phyloP scores from a whole-genome alignment of 306 rosid genomes.

The Prunus mume region DNA sequence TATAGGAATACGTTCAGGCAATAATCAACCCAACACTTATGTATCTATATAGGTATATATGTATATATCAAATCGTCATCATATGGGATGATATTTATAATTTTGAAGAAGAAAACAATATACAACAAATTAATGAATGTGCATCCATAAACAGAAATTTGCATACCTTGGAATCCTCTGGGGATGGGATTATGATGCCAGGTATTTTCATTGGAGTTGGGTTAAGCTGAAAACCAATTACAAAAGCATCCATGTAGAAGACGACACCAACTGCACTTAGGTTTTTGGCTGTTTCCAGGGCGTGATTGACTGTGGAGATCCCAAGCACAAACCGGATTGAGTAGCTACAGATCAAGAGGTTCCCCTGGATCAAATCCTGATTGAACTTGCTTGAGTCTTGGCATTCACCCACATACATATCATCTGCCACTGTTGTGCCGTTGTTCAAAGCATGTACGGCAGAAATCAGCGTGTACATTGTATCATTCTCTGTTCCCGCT shows the following conservation, averaged over 20 bases:
- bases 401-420: conserved; percentile 90
- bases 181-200: conserved; percentile 72
- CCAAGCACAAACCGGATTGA: conserved; percentile 95
- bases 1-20: not conserved
- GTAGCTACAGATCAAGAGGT: conserved; percentile 93
- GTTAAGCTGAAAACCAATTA: conserved; percentile 86
- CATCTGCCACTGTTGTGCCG: conserved; percentile 38
- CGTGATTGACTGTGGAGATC: conserved; percentile 65
- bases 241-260: conserved; percentile 89
- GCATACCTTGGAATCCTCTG: conserved; percentile 85
- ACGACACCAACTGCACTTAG: conserved; percentile 87
- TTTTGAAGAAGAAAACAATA: not conserved
- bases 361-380: conserved; percentile 57
- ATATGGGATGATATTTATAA: not conserved
- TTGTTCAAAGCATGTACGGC: conserved; percentile 77
- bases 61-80: not conserved
- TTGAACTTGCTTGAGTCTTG: conserved; percentile 70
- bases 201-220: conserved; percentile 79
- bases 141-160: not conserved
- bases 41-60: not conserved
- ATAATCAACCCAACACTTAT: not conserved
- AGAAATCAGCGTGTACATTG: conserved; percentile 56
- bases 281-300: conserved; percentile 70
- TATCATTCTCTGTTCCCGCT: conserved; percentile 63
- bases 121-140: not conserved